Evolutionary conservation across 73 alveolate species (phyloP), one percentile per base, ranked within the genome.

Genomic region (Loxodes magnus): DNA sequence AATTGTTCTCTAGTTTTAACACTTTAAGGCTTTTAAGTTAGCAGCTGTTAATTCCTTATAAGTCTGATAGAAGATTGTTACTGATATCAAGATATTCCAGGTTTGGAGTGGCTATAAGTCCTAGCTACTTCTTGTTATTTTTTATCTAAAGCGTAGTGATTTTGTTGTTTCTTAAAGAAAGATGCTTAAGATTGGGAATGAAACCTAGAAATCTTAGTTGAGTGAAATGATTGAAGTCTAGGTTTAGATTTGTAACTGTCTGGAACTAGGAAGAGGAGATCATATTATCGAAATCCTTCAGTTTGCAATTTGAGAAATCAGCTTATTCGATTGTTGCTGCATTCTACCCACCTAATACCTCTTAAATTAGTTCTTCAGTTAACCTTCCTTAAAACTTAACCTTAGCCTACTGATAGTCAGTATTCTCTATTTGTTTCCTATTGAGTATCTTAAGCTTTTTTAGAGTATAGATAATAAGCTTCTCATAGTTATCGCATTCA

Each of bases 31-130:
- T 90, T 38, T 67, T 82, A 7, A 84, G 52, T 4, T 75, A 61
- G 7, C 82, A 64, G 52, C 46, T 63, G 33, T 78, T 51, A 5
- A 84, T 48, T 17, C 96, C 96, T 34, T 68, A 67, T 4, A 84
- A 49, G 34, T 79, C 91, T 24, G 61, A 62, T 3, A 84, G 59
- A 34, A 31, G 25, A 46, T 84, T 79, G 35, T 67, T 52, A 17
- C 87, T 63, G 2, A 84, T 55, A 62, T 84, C 91, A 17, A 79
- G 67, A 4, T 68, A 64, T 35, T 79, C 76, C 22, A 79, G 61
- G 21, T 73, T 71, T 26, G 79, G 59, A 70, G 44, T 78, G 53
- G 54, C 75, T 39, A 25, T 80, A 68, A 43, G 74, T 29, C 75
- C 87, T 28, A n/a, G n/a, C n/a, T n/a, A n/a, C n/a, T n/a, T n/a